Conservation (phyloP, 2,329 filamentous ascomycete species). For the Diaporthe citriasiana region DNA sequence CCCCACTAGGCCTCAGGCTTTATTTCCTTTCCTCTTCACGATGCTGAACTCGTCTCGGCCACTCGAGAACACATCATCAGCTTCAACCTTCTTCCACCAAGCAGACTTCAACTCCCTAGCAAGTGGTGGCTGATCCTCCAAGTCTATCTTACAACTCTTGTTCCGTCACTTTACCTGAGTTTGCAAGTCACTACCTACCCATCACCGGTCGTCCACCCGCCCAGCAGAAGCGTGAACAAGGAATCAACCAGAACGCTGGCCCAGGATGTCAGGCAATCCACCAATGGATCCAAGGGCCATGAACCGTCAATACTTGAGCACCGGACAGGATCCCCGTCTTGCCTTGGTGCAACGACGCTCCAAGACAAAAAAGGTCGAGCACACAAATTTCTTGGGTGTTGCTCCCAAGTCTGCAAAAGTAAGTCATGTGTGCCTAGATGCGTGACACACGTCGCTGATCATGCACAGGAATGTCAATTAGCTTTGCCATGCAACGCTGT, state of each 20-base stretch:
- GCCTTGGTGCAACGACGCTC: neutral
- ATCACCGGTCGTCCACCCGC: neutral
- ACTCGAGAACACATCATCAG: neutral
- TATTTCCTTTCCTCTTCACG: neutral
- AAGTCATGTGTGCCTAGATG: neutral
- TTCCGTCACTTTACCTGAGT: neutral
- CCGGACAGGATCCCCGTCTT: neutral
- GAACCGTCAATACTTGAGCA: neutral
- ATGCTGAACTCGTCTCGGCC: neutral
- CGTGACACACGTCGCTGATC: neutral
- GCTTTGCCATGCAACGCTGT: slow-evolving; percentile 25
- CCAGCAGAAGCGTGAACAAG: neutral
- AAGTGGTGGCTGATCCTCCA: neutral
- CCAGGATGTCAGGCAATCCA: neutral
- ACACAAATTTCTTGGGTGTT: slow-evolving; percentile 18
- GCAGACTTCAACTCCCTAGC: neutral
- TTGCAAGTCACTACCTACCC: neutral
- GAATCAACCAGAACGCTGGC: neutral
- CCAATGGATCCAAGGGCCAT: neutral
- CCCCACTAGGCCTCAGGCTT: neutral
- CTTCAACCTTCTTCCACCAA: neutral
- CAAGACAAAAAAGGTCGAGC: slow-evolving; percentile 6
- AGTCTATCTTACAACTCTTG: neutral
- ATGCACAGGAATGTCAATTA: slow-evolving; percentile 24
- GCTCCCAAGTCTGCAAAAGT: slow-evolving; percentile 1